Percentiles rank a stretch among this genome's conserved stretches.
Evolutionary conservation across 768 basidiomycete genomes (phyloP).

Genomic region (Boletus subcaerulescens): DNA sequence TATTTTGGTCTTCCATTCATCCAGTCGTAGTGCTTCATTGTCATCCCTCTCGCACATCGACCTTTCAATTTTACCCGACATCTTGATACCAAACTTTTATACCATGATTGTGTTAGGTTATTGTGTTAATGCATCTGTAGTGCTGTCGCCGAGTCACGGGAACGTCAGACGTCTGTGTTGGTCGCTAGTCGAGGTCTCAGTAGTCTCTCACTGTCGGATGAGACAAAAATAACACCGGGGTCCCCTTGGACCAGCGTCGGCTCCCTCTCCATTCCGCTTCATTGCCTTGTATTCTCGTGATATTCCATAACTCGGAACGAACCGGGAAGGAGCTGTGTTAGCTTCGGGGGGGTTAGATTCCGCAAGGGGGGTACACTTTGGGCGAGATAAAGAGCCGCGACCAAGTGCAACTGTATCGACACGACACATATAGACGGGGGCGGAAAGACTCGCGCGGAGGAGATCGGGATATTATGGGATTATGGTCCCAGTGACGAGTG

Average conservation of each 20-base stretch:
- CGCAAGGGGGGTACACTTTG: not conserved
- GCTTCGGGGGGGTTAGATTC: not conserved
- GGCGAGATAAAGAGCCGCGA: not conserved
- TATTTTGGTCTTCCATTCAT: not conserved
- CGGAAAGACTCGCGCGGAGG: constrained; percentile 22
- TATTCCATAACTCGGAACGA: constrained; percentile 14
- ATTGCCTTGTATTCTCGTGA: not conserved
- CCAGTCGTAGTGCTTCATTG: not conserved
- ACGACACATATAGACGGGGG: not conserved
- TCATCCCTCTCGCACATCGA: not conserved
- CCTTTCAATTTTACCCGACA: not conserved
- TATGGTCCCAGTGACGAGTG: constrained; percentile 20
- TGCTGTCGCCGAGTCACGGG: not conserved
- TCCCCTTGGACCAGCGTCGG: not conserved
- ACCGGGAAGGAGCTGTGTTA: constrained; percentile 5
- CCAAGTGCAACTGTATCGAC: not conserved
- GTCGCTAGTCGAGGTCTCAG: not conserved
- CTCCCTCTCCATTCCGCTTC: not conserved
- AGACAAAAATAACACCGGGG: not conserved
- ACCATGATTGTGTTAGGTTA: too few species aligned
- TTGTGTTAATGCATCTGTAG: too few species aligned
- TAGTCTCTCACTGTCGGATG: not conserved
- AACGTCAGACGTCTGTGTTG: not conserved
- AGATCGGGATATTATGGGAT: constrained; percentile 34
- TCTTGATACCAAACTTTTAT: constrained; percentile 4